A percentile compares a stretch with the other conserved stretches of the same genome.
Evolutionary conservation across 768 basidiomycete species (phyloP).

Genomic region (Calocybe cyanea): DNA sequence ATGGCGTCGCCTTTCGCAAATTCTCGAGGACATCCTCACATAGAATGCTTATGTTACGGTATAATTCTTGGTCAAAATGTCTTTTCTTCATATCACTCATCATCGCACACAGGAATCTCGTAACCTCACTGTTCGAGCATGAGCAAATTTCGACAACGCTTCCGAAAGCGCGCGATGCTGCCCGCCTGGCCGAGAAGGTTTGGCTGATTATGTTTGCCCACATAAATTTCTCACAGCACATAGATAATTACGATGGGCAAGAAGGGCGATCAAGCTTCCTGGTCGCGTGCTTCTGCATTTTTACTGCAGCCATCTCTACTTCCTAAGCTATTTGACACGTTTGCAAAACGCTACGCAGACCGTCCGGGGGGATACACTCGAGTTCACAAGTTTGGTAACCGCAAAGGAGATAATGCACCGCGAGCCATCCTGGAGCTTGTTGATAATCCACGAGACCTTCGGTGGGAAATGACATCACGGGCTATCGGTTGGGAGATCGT

Average conservation of each 20-base stretch:
- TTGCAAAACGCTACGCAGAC: conserved; percentile 73
- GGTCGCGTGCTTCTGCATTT: conserved; percentile 71
- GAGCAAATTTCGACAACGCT: conserved; percentile 95
- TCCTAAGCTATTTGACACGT: conserved; percentile 79
- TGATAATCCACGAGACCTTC: conserved; percentile 86
- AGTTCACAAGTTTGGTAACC: conserved; percentile 86
- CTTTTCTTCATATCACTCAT: neutral
- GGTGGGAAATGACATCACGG: conserved; percentile 84
- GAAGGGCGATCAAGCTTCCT: conserved; percentile 68
- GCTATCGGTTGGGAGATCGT: conserved; percentile 83
- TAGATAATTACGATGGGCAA: conserved; percentile 94
- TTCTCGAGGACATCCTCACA: conserved; percentile 91
- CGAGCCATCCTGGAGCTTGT: conserved; percentile 92
- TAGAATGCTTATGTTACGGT: conserved; percentile 92
- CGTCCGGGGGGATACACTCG: conserved; percentile 95
- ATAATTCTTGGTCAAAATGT: conserved; percentile 16
- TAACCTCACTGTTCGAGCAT: conserved; percentile 91
- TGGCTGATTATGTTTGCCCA: neutral
- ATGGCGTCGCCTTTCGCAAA: conserved; percentile 90
- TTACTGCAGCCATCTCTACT: conserved; percentile 68
- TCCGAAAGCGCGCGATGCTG: conserved; percentile 90
- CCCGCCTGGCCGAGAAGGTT: conserved; percentile 91
- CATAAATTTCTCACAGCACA: conserved; percentile 4
- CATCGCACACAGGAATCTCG: conserved; percentile 67
- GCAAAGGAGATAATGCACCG: conserved; percentile 90